phyloP scores from a whole-genome alignment of 176 grass and related monocot species.

The Ampelocalamus luodianensis region DNA sequence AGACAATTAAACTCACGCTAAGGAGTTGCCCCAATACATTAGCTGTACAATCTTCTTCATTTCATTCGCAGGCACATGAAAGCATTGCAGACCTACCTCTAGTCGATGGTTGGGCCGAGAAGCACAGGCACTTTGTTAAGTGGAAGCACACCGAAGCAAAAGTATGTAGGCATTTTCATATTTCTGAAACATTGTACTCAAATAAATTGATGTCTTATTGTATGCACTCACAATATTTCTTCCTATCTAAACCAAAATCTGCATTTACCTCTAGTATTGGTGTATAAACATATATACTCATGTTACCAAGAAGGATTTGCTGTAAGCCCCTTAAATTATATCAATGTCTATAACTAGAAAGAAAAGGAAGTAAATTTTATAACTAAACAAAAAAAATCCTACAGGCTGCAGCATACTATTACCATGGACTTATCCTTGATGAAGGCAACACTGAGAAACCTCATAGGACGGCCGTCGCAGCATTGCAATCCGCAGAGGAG shows the following conservation, averaged over 20 bases:
- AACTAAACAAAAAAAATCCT: neutral
- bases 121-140: conserved; percentile 77
- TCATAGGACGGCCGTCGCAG: conserved; percentile 71
- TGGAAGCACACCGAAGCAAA: conserved; percentile 96
- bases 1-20: too few species aligned
- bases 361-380: neutral
- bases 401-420: conserved; percentile 95
- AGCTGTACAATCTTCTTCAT: neutral
- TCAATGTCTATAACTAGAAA: neutral
- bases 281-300: neutral
- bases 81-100: conserved; percentile 69
- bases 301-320: neutral
- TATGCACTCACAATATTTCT: neutral
- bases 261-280: neutral
- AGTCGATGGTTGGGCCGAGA: conserved; percentile 82
- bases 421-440: conserved; percentile 89
- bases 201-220: neutral
- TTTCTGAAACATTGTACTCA: neutral
- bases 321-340: neutral
- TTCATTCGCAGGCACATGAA: conserved; percentile 64
- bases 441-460: conserved; percentile 96
- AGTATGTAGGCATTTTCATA: conserved; percentile 39
- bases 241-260: neutral
- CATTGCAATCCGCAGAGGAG: conserved; percentile 81
- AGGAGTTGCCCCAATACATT: too few species aligned